Evolutionary conservation across 2,329 filamentous ascomycete species (phyloP), one percentile per base, ranked within the genome.

Genomic region (Septoria linicola): DNA sequence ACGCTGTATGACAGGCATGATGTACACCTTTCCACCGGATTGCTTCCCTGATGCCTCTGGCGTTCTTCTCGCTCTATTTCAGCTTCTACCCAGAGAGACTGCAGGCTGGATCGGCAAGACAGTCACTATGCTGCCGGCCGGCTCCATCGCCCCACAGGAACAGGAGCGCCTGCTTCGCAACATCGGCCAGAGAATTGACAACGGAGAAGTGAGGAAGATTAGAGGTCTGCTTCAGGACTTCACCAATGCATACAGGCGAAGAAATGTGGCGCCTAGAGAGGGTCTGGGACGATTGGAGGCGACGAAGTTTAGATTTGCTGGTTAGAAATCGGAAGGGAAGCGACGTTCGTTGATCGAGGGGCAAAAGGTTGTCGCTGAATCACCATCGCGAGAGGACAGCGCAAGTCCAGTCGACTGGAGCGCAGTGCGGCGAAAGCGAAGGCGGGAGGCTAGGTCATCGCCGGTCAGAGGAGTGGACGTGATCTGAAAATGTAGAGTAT

Each of bases 1-100:
- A 71, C 87, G 91, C 58, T 85, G 95, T 51, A 79, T 99, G 74
- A 93, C 91, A 1, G 93, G 93, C 54, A 95, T 99, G 91, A 97
- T 99, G 92, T 96, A 96, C 69, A 95, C 87, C 0, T 99, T 99
- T 73, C 95, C 93, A 0, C 83, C 88, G 36, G 93, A 97, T 69
- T 96, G 91, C 72, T 95, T 97, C 66, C 85, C 91, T 0, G 93
- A 99, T 67, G 91, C 90, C 13, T 96, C 89, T 41, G 91, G 90
- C 3, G 89, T 96, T n/a, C 74, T 99, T 45, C 82, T 99, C 54
- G 85, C 86, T 3, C 78, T 97, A 58, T 96, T 99, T 67, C 87
- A 96, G 68, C 75, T 97, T 34, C 76, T 95, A 66, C 93, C 93
- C 0, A 76, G 82, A 47, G 81, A 93, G 66, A 89, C 90, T 11